Conservation (phyloP, 1,139 yeast species). For the Candida sanyaensis region DNA sequence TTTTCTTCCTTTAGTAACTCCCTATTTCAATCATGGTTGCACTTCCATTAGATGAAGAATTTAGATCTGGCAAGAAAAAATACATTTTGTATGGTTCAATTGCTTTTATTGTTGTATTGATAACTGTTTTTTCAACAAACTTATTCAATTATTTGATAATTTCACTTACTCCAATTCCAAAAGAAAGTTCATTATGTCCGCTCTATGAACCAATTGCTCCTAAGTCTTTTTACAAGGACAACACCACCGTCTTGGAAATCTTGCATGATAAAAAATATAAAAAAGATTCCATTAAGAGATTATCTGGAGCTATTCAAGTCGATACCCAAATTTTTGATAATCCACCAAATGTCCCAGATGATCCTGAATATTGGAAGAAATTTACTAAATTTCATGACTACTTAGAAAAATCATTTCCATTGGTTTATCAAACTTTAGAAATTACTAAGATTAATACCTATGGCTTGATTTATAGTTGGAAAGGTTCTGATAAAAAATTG, state of each 20-base stretch:
- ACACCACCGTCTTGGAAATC: constrained; percentile 33
- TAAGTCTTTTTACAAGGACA: constrained; percentile 29
- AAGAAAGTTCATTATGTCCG: constrained; percentile 27
- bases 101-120: constrained; percentile 15
- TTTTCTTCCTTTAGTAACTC: not conserved
- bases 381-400: constrained; percentile 58
- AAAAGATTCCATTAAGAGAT: constrained; percentile 32
- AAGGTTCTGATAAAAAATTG: constrained; percentile 52
- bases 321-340: constrained; percentile 49
- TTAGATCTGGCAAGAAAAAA: constrained; percentile 6
- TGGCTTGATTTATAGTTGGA: constrained; percentile 68
- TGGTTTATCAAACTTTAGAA: constrained; percentile 48
- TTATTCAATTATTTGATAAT: constrained; percentile 23
- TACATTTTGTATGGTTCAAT: constrained; percentile 10
- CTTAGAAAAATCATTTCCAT: constrained; percentile 59
- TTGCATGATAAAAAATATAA: constrained; percentile 36
- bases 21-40: constrained; percentile 16
- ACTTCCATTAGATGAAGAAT: constrained; percentile 16
- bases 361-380: constrained; percentile 40
- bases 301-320: constrained; percentile 45
- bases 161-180: constrained; percentile 21
- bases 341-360: constrained; percentile 42
- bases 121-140: constrained; percentile 25
- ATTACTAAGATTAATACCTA: constrained; percentile 62
- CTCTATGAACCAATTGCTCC: constrained; percentile 33